Evolutionary conservation across 345 rosid species (phyloP), one percentile per base, ranked within the genome.

Genomic region (Moringa oleifera): DNA sequence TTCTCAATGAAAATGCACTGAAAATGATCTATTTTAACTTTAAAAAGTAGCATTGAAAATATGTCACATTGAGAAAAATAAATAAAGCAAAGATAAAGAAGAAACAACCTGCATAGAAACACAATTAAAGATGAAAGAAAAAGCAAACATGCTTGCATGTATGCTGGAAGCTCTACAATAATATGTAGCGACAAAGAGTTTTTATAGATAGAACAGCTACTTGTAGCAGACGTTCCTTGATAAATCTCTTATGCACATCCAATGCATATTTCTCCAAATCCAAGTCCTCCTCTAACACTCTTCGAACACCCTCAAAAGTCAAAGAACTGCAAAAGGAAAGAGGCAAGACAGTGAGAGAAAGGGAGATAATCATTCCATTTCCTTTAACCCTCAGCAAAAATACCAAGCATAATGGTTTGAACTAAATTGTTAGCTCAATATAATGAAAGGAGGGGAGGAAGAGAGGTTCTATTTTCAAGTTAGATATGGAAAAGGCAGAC

Each of bases 251-350:
- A 61, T 88, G 89, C 33, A 73, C 83, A 68, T 94, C 97, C 82
- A 94, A 68, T 15, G 87, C 87, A 73, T 54, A 75, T 62, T 61
- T 70, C 61, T 83, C 85, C 72, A 94, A 68, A 57, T 84, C 87
- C 72, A 94, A 61, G 72, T 86, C 91, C 77, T 85, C 80, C 89
- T 94, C 99, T 51, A 94, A 54, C 65, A 90, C 55, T 68, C 96
- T 82, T 65, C 99, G 79, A 57, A 88, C 95, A 46, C 91, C 90
- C 82, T 80, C 95, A 47, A 90, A 80, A 7, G 89, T 94, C 77
- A 90, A 72, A 1, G 79, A 79, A 62, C 99, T 88, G 78, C 77
- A 77, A 53, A 53, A 49, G 25, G 36, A 49, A 61, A 56, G 52
- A 18, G 51, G 25, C 24, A 36, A n/a, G 16, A n/a, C 9, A 37